A percentile compares a stretch with the other conserved stretches of the same genome.
Evolutionary conservation across 352 stramenopile species (phyloP).

Genomic region (Phytopythium oedochilum): DNA sequence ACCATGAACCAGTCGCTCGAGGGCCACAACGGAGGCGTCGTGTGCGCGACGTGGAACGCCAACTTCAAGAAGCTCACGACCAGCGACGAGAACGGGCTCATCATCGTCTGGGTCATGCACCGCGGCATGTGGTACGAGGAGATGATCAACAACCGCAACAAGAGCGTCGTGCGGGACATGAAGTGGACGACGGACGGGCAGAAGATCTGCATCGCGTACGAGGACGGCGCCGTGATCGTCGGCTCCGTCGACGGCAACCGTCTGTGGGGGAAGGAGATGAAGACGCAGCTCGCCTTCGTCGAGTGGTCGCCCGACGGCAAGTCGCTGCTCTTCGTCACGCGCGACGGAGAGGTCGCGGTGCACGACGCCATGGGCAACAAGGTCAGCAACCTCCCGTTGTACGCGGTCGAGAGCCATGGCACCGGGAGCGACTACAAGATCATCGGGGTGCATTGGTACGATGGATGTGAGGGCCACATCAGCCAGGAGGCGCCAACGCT

Average conservation of each 20-base stretch:
- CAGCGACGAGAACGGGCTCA: conserved; percentile 92
- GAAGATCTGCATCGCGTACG: conserved; percentile 95
- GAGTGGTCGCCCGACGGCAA: conserved; percentile 92
- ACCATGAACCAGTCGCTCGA: conserved; percentile 96
- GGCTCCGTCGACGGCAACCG: conserved; percentile 92
- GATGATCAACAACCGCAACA: conserved; percentile 97
- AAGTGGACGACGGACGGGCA: conserved; percentile 93
- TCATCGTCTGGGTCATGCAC: conserved; percentile 96
- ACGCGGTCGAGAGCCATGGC: conserved; percentile 55
- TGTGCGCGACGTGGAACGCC: conserved; percentile 93
- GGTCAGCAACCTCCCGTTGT: conserved; percentile 73
- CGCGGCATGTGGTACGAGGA: conserved; percentile 94
- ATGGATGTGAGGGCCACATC: conserved; percentile 85
- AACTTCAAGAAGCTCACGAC: conserved; percentile 94
- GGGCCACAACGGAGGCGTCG: conserved; percentile 87
- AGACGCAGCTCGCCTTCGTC: conserved; percentile 88
- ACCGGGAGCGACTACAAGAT: conserved; percentile 61
- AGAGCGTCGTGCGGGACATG: conserved; percentile 92
- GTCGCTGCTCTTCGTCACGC: conserved; percentile 86
- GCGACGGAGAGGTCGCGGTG: conserved; percentile 79
- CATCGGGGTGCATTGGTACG: conserved; percentile 81
- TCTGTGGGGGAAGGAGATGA: conserved; percentile 94
- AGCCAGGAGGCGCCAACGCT: conserved; percentile 87
- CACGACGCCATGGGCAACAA: conserved; percentile 88
- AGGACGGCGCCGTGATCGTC: conserved; percentile 93